phyloP scores from a whole-genome alignment of 2,329 filamentous ascomycete species.

The Helotiales sp. region DNA sequence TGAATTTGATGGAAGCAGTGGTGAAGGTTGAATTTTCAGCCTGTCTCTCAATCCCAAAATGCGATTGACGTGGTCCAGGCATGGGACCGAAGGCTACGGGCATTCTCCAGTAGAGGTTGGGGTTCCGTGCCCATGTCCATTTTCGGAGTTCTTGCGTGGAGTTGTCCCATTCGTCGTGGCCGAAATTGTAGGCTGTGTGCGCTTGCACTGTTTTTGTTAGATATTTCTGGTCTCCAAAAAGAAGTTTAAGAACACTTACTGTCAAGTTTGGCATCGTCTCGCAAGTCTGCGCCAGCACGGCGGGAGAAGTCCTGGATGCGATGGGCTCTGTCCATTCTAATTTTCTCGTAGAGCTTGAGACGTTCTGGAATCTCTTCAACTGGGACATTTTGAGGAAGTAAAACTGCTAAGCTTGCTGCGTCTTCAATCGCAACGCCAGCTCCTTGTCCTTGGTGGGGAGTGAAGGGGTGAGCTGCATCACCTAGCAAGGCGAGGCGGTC shows the following conservation, averaged over 20 bases:
- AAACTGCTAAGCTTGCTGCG: slow-evolving; percentile 55
- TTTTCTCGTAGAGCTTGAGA: slow-evolving; percentile 58
- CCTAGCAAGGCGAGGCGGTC: slow-evolving; percentile 58
- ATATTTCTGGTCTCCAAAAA: background rate
- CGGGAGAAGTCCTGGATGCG: slow-evolving; percentile 59
- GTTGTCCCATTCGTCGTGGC: slow-evolving; percentile 53
- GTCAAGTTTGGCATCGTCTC: slow-evolving; percentile 23
- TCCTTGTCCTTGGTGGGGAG: slow-evolving; percentile 64
- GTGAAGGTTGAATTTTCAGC: slow-evolving; percentile 14
- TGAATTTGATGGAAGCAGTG: slow-evolving; percentile 41
- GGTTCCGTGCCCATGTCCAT: slow-evolving; percentile 43
- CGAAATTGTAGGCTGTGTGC: slow-evolving; percentile 46
- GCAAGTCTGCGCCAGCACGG: slow-evolving; percentile 39
- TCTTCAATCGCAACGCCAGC: slow-evolving; percentile 68
- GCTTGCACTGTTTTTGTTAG: slow-evolving; percentile 32
- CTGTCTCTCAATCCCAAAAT: slow-evolving; percentile 2
- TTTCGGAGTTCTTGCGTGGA: slow-evolving; percentile 46
- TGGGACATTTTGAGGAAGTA: slow-evolving; percentile 52
- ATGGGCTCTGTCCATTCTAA: slow-evolving; percentile 57
- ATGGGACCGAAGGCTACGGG: slow-evolving; percentile 38
- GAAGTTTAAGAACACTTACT: slow-evolving; percentile 49
- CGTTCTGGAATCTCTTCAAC: slow-evolving; percentile 51
- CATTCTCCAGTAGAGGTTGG: slow-evolving; percentile 42
- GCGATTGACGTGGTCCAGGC: slow-evolving; percentile 28
- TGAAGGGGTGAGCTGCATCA: slow-evolving; percentile 68